phyloP scores from a whole-genome alignment of 495 filamentous ascomycete genomes.

The Aspergillus affinis region DNA sequence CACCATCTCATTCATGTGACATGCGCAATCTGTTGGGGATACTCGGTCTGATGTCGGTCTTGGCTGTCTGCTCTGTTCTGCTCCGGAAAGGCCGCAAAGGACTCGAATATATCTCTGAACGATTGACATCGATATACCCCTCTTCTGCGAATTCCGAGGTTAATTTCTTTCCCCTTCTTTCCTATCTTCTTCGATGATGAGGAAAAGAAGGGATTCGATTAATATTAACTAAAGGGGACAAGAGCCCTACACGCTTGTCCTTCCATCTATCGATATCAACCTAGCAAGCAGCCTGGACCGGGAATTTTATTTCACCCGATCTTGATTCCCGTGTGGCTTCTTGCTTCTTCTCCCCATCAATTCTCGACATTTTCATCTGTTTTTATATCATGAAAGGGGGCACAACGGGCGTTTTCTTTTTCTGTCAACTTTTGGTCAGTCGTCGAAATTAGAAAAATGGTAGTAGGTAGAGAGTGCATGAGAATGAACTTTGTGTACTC shows the following conservation, averaged over 20 bases:
- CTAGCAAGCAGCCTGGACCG: too few relatives aligned
- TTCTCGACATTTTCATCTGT: conserved; percentile 1
- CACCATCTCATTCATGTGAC: conserved; percentile 19
- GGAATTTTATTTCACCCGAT: not conserved
- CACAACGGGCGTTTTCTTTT: conserved; percentile 13
- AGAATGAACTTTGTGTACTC: conserved; percentile 2
- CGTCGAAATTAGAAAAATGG: not conserved
- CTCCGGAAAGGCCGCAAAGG: not conserved
- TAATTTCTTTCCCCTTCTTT: not conserved
- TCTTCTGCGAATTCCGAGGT: conserved; percentile 11
- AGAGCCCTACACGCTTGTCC: too few relatives aligned
- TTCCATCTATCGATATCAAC: too few relatives aligned
- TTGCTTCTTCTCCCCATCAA: not conserved
- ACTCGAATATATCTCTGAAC: not conserved
- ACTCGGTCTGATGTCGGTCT: conserved; percentile 3
- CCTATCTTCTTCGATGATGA: not conserved
- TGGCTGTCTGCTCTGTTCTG: not conserved
- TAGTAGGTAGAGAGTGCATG: not conserved
- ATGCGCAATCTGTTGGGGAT: conserved; percentile 9
- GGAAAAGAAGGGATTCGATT: not conserved
- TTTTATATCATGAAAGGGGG: conserved; percentile 10
- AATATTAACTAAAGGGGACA: too few relatives aligned
- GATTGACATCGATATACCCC: conserved; percentile 17
- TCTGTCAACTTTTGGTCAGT: not conserved
- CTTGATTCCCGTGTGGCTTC: conserved; percentile 3